These are phyloP conservation scores for Diplogelasinospora grovesii DNA, from an alignment of 495 filamentous ascomycete genomes.

Conservation along the genomic window DNA sequence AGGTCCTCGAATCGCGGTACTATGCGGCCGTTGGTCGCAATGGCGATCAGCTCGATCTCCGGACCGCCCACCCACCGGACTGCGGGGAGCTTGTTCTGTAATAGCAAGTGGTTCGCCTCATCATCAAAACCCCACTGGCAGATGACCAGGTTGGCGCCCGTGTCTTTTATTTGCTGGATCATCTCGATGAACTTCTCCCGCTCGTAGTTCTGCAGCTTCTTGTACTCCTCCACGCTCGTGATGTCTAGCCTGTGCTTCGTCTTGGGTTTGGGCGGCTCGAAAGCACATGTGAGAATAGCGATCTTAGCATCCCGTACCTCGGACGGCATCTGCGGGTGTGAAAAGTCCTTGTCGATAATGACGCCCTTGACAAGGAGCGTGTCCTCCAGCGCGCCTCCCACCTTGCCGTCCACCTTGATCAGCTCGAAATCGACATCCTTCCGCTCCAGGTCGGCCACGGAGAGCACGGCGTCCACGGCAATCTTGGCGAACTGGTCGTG, in stretches of 20 bases:
- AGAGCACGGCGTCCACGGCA: constrained; percentile 92
- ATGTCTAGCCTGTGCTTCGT: constrained; percentile 99
- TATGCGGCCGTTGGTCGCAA: constrained; percentile 95
- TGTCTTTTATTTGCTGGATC: constrained; percentile 96
- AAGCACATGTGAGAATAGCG: constrained; percentile 94
- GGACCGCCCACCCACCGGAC: constrained; percentile 98
- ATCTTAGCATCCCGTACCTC: constrained; percentile 92
- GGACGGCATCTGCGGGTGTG: constrained; percentile 96
- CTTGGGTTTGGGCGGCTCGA: constrained; percentile 99
- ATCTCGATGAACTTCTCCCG: constrained; percentile 94
- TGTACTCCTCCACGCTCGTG: constrained; percentile 94
- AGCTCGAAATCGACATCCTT: constrained; percentile 99
- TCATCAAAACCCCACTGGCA: constrained; percentile 99
- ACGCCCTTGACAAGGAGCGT: constrained; percentile 93
- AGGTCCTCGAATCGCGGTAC: constrained; percentile 97
- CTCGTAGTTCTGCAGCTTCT: constrained; percentile 92
- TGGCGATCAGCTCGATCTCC: constrained; percentile 97
- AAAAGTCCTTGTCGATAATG: constrained; percentile 99
- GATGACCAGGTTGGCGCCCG: constrained; percentile 94
- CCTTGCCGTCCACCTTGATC: constrained; percentile 99
- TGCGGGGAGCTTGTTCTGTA: constrained; percentile 92
- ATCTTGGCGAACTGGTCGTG: constrained; percentile 98
- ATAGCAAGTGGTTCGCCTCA: constrained; percentile 92
- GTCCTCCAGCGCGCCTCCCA: constrained; percentile 92
- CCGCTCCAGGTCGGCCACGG: constrained; percentile 89